These are phyloP conservation scores for Vicia villosa DNA, from an alignment of 306 rosid species.

Conservation along the genomic window DNA sequence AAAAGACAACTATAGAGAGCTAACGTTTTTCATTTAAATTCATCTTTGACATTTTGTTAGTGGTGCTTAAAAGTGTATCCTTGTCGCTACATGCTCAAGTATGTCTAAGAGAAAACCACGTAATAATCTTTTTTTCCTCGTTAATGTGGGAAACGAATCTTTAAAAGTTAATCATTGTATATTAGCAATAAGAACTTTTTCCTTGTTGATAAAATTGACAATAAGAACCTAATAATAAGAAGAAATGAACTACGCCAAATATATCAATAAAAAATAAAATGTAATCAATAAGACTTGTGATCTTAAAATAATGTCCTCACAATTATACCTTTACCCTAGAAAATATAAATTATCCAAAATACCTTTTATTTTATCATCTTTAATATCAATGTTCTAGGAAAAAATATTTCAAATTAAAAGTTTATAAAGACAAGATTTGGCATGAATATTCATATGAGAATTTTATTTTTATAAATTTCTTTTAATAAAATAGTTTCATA, in stretches of 20 bases:
- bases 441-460: no score
- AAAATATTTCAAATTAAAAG: no score
- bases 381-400: no score
- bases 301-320: background rate
- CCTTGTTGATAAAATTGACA: background rate
- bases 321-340: no score
- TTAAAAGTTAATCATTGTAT: background rate
- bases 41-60: constrained; percentile 12
- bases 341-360: no score
- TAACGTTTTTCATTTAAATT: background rate
- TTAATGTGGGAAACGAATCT: background rate
- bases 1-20: background rate
- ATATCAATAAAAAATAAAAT: background rate
- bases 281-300: background rate
- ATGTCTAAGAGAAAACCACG: background rate
- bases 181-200: background rate
- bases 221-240: background rate
- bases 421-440: no score
- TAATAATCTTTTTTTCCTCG: background rate
- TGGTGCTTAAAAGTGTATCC: constrained; percentile 27
- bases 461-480: no score
- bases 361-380: no score
- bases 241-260: background rate
- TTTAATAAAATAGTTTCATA: no score
- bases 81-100: constrained; percentile 40